These are phyloP conservation scores for Claviceps maximensis DNA, from an alignment of 2,329 filamentous ascomycete species.

Conservation along the genomic window DNA sequence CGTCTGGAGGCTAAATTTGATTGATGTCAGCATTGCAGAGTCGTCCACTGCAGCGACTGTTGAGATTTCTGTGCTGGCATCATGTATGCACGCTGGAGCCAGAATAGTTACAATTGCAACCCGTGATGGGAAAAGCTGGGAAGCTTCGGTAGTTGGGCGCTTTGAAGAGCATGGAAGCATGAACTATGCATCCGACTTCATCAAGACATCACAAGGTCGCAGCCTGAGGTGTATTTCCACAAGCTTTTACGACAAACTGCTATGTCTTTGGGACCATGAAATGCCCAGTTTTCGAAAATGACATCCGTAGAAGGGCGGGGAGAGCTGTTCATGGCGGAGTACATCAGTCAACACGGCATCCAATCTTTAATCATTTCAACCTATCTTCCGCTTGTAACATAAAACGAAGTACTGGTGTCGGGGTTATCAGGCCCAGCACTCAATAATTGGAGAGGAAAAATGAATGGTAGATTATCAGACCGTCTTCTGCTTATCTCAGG, in stretches of 20 bases:
- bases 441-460: neutral
- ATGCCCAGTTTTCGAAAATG: neutral
- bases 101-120: conserved; percentile 43
- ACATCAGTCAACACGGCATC: neutral
- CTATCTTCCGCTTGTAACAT: neutral
- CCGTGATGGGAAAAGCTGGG: conserved; percentile 32
- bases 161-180: conserved; percentile 87
- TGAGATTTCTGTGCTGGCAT: conserved; percentile 51
- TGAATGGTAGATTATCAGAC: neutral
- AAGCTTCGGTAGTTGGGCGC: conserved; percentile 49
- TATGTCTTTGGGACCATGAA: conserved; percentile 50
- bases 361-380: neutral
- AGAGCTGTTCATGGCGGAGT: neutral
- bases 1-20: conserved; percentile 71
- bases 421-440: too few species aligned
- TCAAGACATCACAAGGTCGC: conserved; percentile 21
- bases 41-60: conserved; percentile 13
- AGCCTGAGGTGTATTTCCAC: conserved; percentile 47
- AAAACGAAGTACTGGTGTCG: neutral
- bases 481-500: neutral
- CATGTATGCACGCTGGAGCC: conserved; percentile 85
- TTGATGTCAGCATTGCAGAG: conserved; percentile 21
- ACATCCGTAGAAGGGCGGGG: neutral
- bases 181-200: conserved; percentile 79
- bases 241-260: conserved; percentile 61